Evolutionary conservation across 306 rosid species (phyloP).

Genomic region (Glycine latifolia): DNA sequence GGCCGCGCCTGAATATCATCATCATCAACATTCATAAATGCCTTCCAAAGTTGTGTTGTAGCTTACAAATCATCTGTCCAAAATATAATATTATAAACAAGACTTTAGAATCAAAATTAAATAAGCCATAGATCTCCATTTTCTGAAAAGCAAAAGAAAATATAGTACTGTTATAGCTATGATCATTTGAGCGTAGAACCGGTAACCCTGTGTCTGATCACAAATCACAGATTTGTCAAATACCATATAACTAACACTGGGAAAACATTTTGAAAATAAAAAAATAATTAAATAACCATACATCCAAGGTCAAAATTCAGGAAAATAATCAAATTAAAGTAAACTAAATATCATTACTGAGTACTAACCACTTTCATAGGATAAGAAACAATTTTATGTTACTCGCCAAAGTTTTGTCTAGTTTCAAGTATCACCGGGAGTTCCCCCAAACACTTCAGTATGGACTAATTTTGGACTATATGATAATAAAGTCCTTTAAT

Average conservation of each 20-base stretch:
- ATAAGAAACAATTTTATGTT: neutral
- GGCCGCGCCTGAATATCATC: too few relatives aligned
- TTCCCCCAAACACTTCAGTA: slow-evolving; percentile 60
- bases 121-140: too few relatives aligned
- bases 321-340: neutral
- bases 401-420: neutral
- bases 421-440: slow-evolving; percentile 42
- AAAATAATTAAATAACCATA: neutral
- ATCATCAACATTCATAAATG: too few relatives aligned
- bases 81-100: too few relatives aligned
- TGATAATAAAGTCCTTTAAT: slow-evolving; percentile 7
- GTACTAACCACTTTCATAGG: neutral
- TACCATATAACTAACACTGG: neutral
- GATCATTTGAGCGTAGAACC: too few relatives aligned
- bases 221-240: neutral
- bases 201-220: neutral
- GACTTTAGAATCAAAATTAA: too few relatives aligned
- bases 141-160: too few relatives aligned
- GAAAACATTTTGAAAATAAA: neutral
- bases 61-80: too few relatives aligned
- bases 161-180: too few relatives aligned
- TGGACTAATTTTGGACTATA: neutral
- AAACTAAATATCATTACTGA: neutral
- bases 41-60: too few relatives aligned
- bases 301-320: neutral